These are phyloP conservation scores for Fusarium torreyae DNA, from an alignment of 2,329 filamentous ascomycete genomes.

Conservation along the genomic window DNA sequence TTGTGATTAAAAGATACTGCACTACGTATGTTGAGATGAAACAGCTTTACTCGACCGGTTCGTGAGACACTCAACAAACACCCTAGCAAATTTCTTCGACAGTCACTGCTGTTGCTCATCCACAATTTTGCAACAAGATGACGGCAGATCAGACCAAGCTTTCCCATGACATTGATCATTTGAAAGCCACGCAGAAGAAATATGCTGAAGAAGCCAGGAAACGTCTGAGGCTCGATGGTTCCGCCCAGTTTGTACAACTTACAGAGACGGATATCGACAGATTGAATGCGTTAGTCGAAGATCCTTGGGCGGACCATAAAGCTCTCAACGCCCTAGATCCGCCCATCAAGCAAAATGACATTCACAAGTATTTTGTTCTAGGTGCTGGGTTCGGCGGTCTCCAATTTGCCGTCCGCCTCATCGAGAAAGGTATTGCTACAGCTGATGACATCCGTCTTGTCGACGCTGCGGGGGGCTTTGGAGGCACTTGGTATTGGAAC, in stretches of 20 bases:
- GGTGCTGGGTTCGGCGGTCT: background rate
- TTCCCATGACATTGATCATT: background rate
- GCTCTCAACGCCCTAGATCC: background rate
- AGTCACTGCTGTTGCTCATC: background rate
- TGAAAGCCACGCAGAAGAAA: background rate
- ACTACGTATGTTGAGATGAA: background rate
- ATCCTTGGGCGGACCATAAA: background rate
- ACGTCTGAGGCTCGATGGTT: slow-evolving; percentile 5
- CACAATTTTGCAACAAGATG: background rate
- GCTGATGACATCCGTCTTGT: slow-evolving; percentile 4
- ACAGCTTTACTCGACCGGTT: background rate
- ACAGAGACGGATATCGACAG: background rate
- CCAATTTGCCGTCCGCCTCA: background rate
- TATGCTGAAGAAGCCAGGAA: slow-evolving; percentile 3
- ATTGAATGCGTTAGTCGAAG: background rate
- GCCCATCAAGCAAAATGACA: background rate
- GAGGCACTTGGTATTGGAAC: slow-evolving; percentile 29
- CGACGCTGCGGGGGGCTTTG: slow-evolving; percentile 11
- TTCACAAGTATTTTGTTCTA: background rate
- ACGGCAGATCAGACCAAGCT: background rate
- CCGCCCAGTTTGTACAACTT: slow-evolving; percentile 9
- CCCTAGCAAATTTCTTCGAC: background rate
- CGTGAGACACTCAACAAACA: background rate
- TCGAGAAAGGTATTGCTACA: background rate
- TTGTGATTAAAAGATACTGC: background rate